Evolutionary conservation across 768 basidiomycete genomes (phyloP), one percentile per base, ranked within the genome.

Genomic region (Holtermanniella nyarrowii): DNA sequence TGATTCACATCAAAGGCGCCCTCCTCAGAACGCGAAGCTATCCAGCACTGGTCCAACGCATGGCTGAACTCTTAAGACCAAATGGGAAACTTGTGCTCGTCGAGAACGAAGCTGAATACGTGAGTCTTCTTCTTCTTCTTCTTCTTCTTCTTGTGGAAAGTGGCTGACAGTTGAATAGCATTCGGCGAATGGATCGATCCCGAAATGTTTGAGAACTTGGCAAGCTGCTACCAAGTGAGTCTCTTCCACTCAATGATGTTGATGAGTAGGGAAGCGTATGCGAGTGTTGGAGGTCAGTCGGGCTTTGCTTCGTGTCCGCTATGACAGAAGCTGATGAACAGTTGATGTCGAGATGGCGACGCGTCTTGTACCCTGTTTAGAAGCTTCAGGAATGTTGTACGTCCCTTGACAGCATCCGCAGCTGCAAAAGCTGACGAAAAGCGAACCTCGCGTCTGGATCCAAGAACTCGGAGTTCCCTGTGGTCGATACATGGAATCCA

Each of bases 1-100:
- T 68, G 53, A 66, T 71, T n/a, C 69, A 71, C 42, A 61, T 71
- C 46, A 54, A 61, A 46, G 49, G 50, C 20, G 26, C 69, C 2
- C 24, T 56, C 5, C 56, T 61, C 20, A 48, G 55, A 3, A 57
- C 65, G 21, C 54, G 60, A 14, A 44, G 53, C 21, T 71, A 69
- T 45, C 24, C 44, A 5, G 27, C 44, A 4, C 42, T 71, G 21
- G 40, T 71, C 39, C 65, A 69, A 44, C 49, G 65, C 31, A 55
- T 68, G 5, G 65, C 67, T 2, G 49, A 61, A 26, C 42, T 64
- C 1, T 53, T 71, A 1, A 52, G 60, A 21, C 61, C 61, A 1
- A 63, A 61, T 12, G 69, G 69, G 5, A 24, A 69, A 51, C 46
- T 71, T 23, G 57, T 69, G 3, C 40, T 68, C 4, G 61, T 62